Conservation (phyloP, 176 grass and related monocot genomes). For the Rhipidocladum racemiflorum region DNA sequence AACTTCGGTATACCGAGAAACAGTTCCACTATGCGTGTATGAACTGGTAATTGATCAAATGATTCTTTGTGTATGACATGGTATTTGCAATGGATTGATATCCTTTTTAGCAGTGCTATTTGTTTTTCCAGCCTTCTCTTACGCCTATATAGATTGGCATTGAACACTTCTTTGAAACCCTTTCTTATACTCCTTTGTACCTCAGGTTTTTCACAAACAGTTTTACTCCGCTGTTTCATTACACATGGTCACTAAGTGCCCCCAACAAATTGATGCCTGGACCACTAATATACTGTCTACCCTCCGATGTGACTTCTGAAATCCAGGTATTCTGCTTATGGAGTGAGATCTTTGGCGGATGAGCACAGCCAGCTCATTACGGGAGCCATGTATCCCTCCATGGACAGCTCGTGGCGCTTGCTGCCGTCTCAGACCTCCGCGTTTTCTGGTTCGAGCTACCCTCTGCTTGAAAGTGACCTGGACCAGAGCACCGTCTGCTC, state of each 20-base stretch:
- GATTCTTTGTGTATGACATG: not conserved
- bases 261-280: not conserved
- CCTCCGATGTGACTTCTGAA: not conserved
- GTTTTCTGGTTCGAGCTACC: conserved; percentile 49
- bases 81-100: not conserved
- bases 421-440: conserved; percentile 36
- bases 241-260: not conserved
- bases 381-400: conserved; percentile 27
- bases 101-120: not conserved
- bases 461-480: conserved; percentile 36
- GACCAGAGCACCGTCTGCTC: conserved; percentile 46
- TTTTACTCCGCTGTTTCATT: not conserved
- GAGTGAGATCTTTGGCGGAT: conserved; percentile 34
- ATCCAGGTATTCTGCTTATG: conserved; percentile 50
- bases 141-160: not conserved
- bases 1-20: not conserved
- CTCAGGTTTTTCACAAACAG: not conserved
- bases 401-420: conserved; percentile 52
- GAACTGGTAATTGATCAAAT: not conserved
- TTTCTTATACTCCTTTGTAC: not conserved
- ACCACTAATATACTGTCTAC: not conserved
- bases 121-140: not conserved
- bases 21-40: not conserved
- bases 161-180: not conserved
- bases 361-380: conserved; percentile 50